Conservation (phyloP, 169 alveolate genomes). For the Theileria annulata region DNA sequence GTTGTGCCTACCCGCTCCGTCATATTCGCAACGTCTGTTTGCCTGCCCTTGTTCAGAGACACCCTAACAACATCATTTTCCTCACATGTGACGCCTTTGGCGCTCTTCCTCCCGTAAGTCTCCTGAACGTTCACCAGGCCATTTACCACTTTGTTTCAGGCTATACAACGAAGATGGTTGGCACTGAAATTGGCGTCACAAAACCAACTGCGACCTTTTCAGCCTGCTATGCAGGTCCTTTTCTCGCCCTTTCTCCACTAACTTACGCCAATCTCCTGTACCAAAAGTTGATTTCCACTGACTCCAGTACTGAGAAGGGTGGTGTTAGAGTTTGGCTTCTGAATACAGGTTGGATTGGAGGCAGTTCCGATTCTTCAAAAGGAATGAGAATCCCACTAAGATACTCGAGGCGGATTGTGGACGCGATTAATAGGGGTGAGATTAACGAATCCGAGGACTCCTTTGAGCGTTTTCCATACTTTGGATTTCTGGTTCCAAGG, state of each 20-base stretch:
- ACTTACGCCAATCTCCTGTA: conserved; percentile 86
- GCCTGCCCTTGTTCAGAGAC: conserved; percentile 92
- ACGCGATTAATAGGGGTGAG: conserved; percentile 87
- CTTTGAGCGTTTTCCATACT: conserved; percentile 80
- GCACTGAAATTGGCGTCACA: conserved; percentile 91
- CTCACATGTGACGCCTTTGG: conserved; percentile 95
- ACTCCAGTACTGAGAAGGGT: conserved; percentile 12
- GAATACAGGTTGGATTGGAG: conserved; percentile 96
- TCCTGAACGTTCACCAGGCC: conserved; percentile 86
- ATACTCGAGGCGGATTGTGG: conserved; percentile 88
- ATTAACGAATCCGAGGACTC: conserved; percentile 53
- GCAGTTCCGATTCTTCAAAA: conserved; percentile 83
- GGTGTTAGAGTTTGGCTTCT: conserved; percentile 82
- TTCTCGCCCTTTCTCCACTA: conserved; percentile 92
- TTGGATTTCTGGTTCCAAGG: conserved; percentile 84
- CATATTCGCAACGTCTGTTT: conserved; percentile 89
- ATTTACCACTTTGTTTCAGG: conserved; percentile 95
- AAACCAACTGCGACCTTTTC: conserved; percentile 93
- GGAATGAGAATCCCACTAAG: conserved; percentile 90
- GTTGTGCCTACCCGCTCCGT: conserved; percentile 92
- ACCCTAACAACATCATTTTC: conserved; percentile 92
- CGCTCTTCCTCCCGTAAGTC: conserved; percentile 93
- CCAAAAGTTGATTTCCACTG: conserved; percentile 22
- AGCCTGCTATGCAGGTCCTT: conserved; percentile 96
- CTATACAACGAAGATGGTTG: conserved; percentile 94